phyloP scores from a whole-genome alignment of 2,329 filamentous ascomycete genomes.

The Piedraia hortae region DNA sequence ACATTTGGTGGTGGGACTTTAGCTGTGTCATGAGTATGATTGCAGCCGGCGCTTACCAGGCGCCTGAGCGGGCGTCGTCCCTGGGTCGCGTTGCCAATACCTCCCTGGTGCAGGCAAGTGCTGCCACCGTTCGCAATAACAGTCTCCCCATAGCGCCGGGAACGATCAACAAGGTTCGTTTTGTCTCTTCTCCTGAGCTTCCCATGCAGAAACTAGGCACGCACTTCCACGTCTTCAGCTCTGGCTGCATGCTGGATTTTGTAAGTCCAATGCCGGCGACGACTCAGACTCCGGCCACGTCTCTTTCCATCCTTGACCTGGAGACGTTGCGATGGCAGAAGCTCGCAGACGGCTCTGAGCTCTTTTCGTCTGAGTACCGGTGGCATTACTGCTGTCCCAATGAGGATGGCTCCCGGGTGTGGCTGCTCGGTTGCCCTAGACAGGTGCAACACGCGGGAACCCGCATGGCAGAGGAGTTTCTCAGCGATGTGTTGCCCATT shows the following conservation, averaged over 20 bases:
- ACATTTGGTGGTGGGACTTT: conserved; percentile 92
- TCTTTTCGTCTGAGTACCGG: conserved; percentile 73
- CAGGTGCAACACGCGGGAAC: conserved; percentile 41
- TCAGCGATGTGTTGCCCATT: conserved; percentile 83
- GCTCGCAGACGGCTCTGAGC: conserved; percentile 74
- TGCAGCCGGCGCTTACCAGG: conserved; percentile 9
- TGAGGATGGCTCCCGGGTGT: conserved; percentile 81
- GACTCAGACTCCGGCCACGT: conserved; percentile 70
- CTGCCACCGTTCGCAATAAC: conserved; percentile 17
- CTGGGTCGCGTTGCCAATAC: conserved; percentile 46
- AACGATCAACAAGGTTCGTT: conserved; percentile 68
- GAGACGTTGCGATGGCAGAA: conserved; percentile 80
- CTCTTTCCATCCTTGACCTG: conserved; percentile 66
- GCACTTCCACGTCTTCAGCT: conserved; percentile 88
- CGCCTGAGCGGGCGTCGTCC: conserved; percentile 15
- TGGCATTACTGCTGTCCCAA: conserved; percentile 98
- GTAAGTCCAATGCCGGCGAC: conserved; percentile 79
- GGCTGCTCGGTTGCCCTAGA: conserved; percentile 77
- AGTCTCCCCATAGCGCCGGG: conserved; percentile 40
- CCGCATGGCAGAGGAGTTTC: conserved; percentile 59
- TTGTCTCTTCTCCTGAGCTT: conserved; percentile 61
- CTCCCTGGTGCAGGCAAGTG: conserved; percentile 29
- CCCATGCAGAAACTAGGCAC: conserved; percentile 74
- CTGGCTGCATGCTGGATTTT: conserved; percentile 76
- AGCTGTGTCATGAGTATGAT: conserved; percentile 63